Evolutionary conservation across 2,329 filamentous ascomycete genomes (phyloP).

Genomic region (Aspergillus udagawae): DNA sequence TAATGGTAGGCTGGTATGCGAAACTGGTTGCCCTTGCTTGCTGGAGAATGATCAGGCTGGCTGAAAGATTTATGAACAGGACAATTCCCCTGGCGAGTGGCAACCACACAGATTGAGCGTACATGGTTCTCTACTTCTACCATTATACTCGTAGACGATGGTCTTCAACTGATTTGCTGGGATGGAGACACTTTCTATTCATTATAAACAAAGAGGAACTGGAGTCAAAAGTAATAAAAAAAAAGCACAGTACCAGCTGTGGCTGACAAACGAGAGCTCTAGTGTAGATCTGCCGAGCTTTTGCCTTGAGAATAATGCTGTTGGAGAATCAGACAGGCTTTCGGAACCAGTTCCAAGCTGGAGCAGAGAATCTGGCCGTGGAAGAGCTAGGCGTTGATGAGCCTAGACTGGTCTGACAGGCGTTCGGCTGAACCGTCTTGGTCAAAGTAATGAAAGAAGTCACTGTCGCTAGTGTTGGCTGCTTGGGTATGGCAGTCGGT

Average conservation of each 20-base stretch:
- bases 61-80: not conserved
- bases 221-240: not conserved
- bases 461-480: slow-evolving; percentile 13
- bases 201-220: slow-evolving; percentile 1
- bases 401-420: not conserved
- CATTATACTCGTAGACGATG: not conserved
- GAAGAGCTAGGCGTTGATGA: not conserved
- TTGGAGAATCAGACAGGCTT: not conserved
- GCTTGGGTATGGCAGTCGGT: not conserved
- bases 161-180: not conserved
- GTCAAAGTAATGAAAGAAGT: slow-evolving; percentile 25
- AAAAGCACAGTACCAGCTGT: not conserved
- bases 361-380: not conserved
- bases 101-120: not conserved
- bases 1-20: not conserved
- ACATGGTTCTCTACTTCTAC: not conserved
- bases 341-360: not conserved
- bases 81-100: not conserved
- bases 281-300: not conserved
- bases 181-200: not conserved
- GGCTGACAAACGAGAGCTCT: not conserved
- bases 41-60: not conserved
- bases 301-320: not conserved
- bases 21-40: not conserved
- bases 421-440: slow-evolving; percentile 14